Base-by-base conservation (phyloP, 768 basidiomycete genomes). In the Lactifluus hygrophoroides region DNA sequence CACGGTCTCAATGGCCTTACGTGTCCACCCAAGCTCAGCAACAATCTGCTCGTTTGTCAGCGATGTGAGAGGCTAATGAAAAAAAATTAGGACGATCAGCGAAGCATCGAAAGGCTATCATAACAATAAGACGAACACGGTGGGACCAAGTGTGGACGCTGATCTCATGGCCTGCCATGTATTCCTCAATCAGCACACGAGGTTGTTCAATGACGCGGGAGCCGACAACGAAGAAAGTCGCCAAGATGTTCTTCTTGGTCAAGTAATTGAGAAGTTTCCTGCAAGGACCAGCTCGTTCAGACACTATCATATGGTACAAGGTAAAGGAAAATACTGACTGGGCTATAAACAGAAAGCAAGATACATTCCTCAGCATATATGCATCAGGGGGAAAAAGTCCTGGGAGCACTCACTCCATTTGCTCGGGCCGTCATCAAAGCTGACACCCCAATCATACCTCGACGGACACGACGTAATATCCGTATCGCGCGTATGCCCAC, bases 81-180 rank as follows among this genome's bases (percentile, higher is more conserved):
- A 8, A 11, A 3, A 46, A 58, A n/a, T n/a, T n/a, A n/a, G n/a
- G 16, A 37, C 30, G 40, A 54, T 69, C 51, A 56, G 71, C 68
- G 9, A 71, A 66, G 45, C 71, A 66, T 56, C 62, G 66, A 65
- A 25, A 68, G 17, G n/a, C n/a, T n/a, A 51, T 28, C 45, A 17
- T 63, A 6, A 40, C 21, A 23, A 21, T 50, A 13, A 38, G 0
- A 67, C 75, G 17, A 57, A 82, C 86, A 56, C 73, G 80, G 69
- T 95, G 94, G 0, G 89, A 89, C 94, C 94, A 97, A 11, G 92
- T 94, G 72, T 93, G 90, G 2, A 92, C 85, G 60, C 83, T 82
- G 66, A 90, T 84, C 69, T 91, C 87, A 68, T 90, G 83, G 44
- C 88, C 86, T 25, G 72, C 55, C 85, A 89, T 86, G 72, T 88